phyloP scores from a whole-genome alignment of 1,284 basidiomycete species.

The Neolentinus lepideus region DNA sequence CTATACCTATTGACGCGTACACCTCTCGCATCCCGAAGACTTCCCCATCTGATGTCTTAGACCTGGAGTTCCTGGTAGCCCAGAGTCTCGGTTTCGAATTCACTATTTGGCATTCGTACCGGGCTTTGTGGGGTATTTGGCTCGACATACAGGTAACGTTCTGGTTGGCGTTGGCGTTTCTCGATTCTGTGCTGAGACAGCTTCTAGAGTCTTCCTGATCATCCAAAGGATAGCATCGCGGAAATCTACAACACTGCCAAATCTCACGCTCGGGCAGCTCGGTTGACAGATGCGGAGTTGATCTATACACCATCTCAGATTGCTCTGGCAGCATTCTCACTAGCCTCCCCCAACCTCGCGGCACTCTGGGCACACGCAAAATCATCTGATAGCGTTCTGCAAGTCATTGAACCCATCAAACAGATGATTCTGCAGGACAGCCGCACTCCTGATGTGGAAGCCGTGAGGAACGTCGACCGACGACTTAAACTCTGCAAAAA shows the following conservation, averaged over 20 bases:
- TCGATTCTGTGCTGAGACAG: neutral
- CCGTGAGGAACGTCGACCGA: conserved; percentile 82
- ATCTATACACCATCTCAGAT: conserved; percentile 92
- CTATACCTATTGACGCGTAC: conserved; percentile 82
- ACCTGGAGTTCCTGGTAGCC: conserved; percentile 92
- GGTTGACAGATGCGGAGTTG: conserved; percentile 89
- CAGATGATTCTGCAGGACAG: conserved; percentile 50
- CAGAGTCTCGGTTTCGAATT: conserved; percentile 94
- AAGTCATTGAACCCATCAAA: conserved; percentile 47
- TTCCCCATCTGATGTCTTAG: conserved; percentile 74
- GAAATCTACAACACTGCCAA: conserved; percentile 54
- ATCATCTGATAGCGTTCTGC: conserved; percentile 22
- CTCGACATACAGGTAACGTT: conserved; percentile 79
- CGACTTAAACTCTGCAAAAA: conserved; percentile 84
- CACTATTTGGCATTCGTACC: conserved; percentile 85
- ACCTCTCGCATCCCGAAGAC: conserved; percentile 77
- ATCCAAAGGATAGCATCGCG: conserved; percentile 33
- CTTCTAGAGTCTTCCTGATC: conserved; percentile 42
- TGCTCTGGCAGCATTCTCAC: conserved; percentile 76
- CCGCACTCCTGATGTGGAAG: conserved; percentile 68
- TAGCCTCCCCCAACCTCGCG: conserved; percentile 57
- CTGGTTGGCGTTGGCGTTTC: conserved; percentile 7
- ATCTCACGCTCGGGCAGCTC: conserved; percentile 59
- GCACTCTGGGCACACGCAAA: conserved; percentile 60
- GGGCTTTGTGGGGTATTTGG: conserved; percentile 85